These are phyloP conservation scores for Saccharomyces jurei DNA, from an alignment of 805 yeast genomes.

Conservation along the genomic window DNA sequence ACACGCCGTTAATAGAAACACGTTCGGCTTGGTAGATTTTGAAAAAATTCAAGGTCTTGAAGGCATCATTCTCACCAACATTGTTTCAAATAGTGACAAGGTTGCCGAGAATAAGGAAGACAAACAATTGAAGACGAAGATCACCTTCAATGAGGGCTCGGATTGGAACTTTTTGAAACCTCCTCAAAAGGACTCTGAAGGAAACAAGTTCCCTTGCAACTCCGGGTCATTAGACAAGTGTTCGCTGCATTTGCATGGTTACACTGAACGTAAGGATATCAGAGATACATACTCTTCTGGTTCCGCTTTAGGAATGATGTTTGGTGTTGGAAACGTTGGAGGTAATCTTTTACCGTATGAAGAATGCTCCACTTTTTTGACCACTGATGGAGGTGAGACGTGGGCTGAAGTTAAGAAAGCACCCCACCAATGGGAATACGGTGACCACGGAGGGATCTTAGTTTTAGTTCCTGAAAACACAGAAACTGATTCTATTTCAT, in stretches of 20 bases:
- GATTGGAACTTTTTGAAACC: conserved; percentile 71
- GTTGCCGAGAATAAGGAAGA: conserved; percentile 30
- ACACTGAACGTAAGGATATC: conserved; percentile 74
- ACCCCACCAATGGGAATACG: conserved; percentile 85
- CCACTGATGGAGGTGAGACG: conserved; percentile 83
- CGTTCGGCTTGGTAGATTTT: conserved; percentile 74
- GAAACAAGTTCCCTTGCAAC: conserved; percentile 47
- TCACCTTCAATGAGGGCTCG: conserved; percentile 87
- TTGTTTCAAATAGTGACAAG: conserved; percentile 51
- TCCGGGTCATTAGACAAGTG: conserved; percentile 52
- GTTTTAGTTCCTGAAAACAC: conserved; percentile 58
- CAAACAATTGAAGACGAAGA: conserved; percentile 60
- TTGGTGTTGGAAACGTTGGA: conserved; percentile 92
- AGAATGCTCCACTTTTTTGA: conserved; percentile 62
- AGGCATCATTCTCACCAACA: conserved; percentile 72
- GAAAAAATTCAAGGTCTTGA: conserved; percentile 77
- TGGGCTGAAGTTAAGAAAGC: conserved; percentile 80
- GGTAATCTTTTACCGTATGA: conserved; percentile 39
- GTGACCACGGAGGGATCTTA: conserved; percentile 86
- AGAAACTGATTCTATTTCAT: conserved; percentile 49
- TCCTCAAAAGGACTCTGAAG: conserved; percentile 56
- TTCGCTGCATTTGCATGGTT: conserved; percentile 81
- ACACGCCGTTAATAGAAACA: conserved; percentile 66
- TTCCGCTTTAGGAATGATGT: conserved; percentile 79
- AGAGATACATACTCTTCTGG: conserved; percentile 83